Base-by-base conservation (phyloP, 2,329 filamentous ascomycete genomes). In the Pezicula radicicola region DNA sequence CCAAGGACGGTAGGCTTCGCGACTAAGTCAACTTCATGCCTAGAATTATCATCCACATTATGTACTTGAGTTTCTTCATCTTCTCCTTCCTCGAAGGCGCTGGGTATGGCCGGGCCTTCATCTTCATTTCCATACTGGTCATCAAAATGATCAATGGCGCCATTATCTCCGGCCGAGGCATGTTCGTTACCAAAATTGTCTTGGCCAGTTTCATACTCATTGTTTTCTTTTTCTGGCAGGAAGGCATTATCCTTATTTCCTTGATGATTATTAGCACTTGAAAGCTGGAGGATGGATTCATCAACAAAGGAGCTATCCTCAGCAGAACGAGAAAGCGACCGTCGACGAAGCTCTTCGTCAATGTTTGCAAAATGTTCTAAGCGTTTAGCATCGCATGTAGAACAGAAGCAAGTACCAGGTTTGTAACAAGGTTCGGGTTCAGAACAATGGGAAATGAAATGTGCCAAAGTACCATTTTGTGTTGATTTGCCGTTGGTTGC, bases 351-450 rank as follows among this genome's bases (percentile, higher is more conserved):
- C 2, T 59, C 51, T 55, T 65, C 57, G 39, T 65, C 54, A 46
- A 48, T 48, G 7, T 41, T 49, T 53, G 55, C 53, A 46, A 59
- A 58, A 56, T 62, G 59, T 55, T 52, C 52, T 52, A 58, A 33
- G 46, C 62, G 43, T 53, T 59, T 48, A 37, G 52, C 43, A 47
- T 50, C 54, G 51, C 61, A 66, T 53, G 57, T 57, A 53, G 58
- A 53, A 60, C 62, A 65, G 36, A 62, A 58, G 54, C 61, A 65
- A 18, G 48, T 52, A 49, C 52, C 39, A 40, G 60, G 62, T 41
- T 55, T 49, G 35, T 53, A 19, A 59, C 62, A 66, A 48, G 54
- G 53, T 48, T 53, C 39, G 40, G 60, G 61, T 42, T 55, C 48
- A 28, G 51, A 18, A 57, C 60, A 65, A 46, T 53, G 52, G 47